Evolutionary conservation across 148 eudicot genomes (phyloP).

Genomic region (Rhododendron mucronatum): DNA sequence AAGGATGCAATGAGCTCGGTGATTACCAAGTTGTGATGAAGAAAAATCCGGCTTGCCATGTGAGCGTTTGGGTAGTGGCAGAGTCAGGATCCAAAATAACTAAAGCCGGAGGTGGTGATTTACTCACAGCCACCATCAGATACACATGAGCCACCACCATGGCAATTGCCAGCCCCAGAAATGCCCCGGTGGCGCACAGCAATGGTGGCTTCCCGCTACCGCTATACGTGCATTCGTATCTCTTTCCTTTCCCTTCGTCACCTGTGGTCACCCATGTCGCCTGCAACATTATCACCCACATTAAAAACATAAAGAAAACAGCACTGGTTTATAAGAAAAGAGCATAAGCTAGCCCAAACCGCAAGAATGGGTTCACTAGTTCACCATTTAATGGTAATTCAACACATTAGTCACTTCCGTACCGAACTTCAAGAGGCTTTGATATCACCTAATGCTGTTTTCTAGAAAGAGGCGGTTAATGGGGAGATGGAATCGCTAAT

Average conservation of each 20-base stretch:
- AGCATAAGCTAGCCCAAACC: neutral
- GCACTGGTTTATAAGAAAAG: neutral
- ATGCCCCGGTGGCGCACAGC: slow-evolving; percentile 29
- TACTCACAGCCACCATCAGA: slow-evolving; percentile 52
- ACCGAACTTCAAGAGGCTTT: too few relatives aligned
- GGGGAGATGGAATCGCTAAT: too few relatives aligned
- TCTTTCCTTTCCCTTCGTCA: slow-evolving; percentile 20
- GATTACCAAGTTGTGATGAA: slow-evolving; percentile 81
- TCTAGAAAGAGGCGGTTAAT: too few relatives aligned
- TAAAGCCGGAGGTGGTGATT: slow-evolving; percentile 45
- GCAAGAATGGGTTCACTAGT: neutral
- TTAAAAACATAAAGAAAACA: neutral
- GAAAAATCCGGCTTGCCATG: slow-evolving; percentile 85
- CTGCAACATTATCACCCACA: slow-evolving; percentile 9
- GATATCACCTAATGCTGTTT: too few relatives aligned
- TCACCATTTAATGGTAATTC: neutral
- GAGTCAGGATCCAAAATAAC: slow-evolving; percentile 62
- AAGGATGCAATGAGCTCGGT: neutral
- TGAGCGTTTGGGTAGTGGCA: slow-evolving; percentile 38
- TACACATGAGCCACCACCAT: slow-evolving; percentile 47
- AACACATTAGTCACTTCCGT: neutral
- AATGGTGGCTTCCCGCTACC: slow-evolving; percentile 39
- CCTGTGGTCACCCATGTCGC: slow-evolving; percentile 30
- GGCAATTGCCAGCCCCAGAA: slow-evolving; percentile 39
- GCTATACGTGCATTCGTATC: slow-evolving; percentile 32